Percentiles rank a stretch among this genome's conserved stretches.
These are phyloP conservation scores for Croton setiger DNA, from an alignment of 441 rosid species.

Conservation along the genomic window DNA sequence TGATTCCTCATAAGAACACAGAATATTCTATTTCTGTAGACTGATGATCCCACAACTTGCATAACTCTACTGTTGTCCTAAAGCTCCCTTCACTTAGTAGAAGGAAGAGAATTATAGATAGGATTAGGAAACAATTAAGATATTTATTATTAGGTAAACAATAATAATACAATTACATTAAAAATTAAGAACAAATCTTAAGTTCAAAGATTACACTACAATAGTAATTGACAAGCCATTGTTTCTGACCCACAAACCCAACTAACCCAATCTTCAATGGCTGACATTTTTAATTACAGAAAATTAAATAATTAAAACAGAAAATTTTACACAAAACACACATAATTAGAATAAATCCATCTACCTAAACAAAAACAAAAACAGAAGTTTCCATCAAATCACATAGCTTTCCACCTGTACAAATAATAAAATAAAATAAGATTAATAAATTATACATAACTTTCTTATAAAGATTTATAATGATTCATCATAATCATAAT, in stretches of 20 bases:
- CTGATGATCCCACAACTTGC: too few species aligned
- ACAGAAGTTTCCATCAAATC: slow-evolving; percentile 15
- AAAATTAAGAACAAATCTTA: background rate
- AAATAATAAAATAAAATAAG: background rate
- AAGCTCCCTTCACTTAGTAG: too few species aligned
- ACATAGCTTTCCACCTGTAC: slow-evolving; percentile 14
- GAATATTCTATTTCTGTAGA: background rate
- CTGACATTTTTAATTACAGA: background rate
- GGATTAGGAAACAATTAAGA: background rate
- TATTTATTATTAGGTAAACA: background rate
- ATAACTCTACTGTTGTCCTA: too few species aligned
- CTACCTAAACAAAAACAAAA: slow-evolving; percentile 1
- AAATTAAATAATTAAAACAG: background rate
- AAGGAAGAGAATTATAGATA: too few species aligned
- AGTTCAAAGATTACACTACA: background rate
- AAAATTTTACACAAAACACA: background rate
- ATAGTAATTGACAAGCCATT: background rate
- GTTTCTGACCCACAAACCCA: background rate
- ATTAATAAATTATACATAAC: background rate
- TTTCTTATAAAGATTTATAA: background rate
- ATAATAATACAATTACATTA: slow-evolving; percentile 4
- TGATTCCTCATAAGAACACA: background rate
- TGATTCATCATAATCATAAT: background rate
- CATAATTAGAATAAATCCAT: slow-evolving; percentile 4
- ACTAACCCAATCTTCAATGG: background rate